phyloP scores from a whole-genome alignment of 352 stramenopile genomes.

The Globisporangium recalcitrans region DNA sequence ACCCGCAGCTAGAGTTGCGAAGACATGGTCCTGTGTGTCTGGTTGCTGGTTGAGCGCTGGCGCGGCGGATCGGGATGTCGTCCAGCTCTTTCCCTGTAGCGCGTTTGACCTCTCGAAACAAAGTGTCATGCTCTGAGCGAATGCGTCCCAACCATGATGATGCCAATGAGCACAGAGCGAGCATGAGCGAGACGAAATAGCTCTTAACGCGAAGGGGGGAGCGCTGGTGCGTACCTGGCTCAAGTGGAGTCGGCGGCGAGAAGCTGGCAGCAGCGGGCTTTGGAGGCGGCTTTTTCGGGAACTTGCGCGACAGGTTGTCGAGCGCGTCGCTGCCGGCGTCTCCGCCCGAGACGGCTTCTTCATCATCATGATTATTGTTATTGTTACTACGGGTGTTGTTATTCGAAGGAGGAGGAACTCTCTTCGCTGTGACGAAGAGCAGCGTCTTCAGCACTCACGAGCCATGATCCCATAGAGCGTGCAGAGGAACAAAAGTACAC shows the following conservation, averaged over 20 bases:
- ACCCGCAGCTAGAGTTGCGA: constrained; percentile 66
- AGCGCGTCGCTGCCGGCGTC: constrained; percentile 34
- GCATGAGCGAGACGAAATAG: neutral
- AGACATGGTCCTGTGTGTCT: constrained; percentile 47
- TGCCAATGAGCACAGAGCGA: constrained; percentile 21
- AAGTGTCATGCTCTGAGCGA: constrained; percentile 66
- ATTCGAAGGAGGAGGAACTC: constrained; percentile 15
- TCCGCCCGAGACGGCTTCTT: constrained; percentile 20
- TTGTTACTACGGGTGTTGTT: constrained; percentile 36
- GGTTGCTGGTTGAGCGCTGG: constrained; percentile 3
- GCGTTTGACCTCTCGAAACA: constrained; percentile 80
- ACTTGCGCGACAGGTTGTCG: constrained; percentile 60
- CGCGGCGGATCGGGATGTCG: constrained; percentile 45
- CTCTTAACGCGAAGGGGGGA: neutral
- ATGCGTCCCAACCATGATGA: neutral
- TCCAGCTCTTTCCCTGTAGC: constrained; percentile 63
- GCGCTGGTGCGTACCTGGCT: constrained; percentile 35
- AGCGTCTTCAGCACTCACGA: constrained; percentile 19
- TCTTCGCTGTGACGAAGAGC: constrained; percentile 17
- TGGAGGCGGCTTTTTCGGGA: constrained; percentile 41
- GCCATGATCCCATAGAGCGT: constrained; percentile 18
- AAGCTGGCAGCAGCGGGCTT: constrained; percentile 15
- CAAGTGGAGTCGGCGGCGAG: constrained; percentile 23
- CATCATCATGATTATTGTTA: constrained; percentile 52
- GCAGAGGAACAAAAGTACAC: neutral